Evolutionary conservation across 78 protist species (phyloP).

Genomic region (Guillardia theta): DNA sequence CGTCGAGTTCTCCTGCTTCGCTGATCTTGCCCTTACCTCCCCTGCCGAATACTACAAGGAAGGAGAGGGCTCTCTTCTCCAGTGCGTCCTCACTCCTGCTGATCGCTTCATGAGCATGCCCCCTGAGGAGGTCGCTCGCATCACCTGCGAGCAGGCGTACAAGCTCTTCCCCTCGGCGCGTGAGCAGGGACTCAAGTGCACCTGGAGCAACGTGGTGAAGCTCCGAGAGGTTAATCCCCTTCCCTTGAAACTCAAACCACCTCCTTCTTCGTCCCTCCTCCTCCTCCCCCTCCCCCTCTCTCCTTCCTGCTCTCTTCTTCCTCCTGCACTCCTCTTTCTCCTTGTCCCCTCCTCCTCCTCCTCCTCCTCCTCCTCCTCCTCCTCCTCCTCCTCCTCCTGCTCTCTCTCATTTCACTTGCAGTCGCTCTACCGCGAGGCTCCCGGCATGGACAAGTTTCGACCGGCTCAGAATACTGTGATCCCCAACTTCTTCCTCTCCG

Average conservation of each 20-base stretch:
- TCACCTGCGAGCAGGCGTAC: too few relatives aligned
- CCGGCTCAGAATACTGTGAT: slow-evolving; percentile 46
- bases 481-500: slow-evolving; percentile 47
- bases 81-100: slow-evolving; percentile 36
- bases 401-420: too few relatives aligned
- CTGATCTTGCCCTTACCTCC: slow-evolving; percentile 46
- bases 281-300: too few relatives aligned
- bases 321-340: too few relatives aligned
- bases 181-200: slow-evolving; percentile 51
- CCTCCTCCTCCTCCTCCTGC: too few relatives aligned
- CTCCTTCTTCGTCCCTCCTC: too few relatives aligned
- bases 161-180: slow-evolving; percentile 40
- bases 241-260: too few relatives aligned
- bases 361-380: too few relatives aligned
- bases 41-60: slow-evolving; percentile 48
- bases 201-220: slow-evolving; percentile 45
- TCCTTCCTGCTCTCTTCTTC: too few relatives aligned
- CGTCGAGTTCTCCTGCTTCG: slow-evolving; percentile 58
- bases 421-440: slow-evolving; percentile 33
- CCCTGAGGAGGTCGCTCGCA: neutral
- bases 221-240: too few relatives aligned
- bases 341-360: too few relatives aligned
- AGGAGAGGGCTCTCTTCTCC: slow-evolving; percentile 48
- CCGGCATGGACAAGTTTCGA: slow-evolving; percentile 33
- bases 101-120: neutral